Evolutionary conservation across 1,284 basidiomycete genomes (phyloP).

Genomic region (Cutaneotrichosporon dermatis): DNA sequence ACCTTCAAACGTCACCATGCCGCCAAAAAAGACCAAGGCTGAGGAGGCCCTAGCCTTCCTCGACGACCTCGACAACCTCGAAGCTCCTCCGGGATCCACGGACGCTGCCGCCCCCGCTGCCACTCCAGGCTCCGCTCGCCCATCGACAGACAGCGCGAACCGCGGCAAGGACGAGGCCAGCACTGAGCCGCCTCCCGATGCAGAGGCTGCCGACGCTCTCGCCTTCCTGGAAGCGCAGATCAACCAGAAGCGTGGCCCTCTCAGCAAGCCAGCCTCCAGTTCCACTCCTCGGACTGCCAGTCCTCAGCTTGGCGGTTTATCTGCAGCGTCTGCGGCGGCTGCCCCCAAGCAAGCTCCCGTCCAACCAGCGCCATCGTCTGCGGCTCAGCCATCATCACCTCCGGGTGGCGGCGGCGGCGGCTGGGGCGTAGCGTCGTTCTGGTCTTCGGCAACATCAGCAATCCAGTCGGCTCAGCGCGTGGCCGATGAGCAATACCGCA

Average conservation of each 20-base stretch:
- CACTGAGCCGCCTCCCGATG: conserved; percentile 59
- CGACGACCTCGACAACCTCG: conserved; percentile 78
- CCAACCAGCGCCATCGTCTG: no score
- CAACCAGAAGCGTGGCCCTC: conserved; percentile 62
- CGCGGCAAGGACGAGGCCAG: neutral
- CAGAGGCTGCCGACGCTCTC: conserved; percentile 56
- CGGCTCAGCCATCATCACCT: no score
- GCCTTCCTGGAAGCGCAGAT: conserved; percentile 87
- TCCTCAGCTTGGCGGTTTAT: conserved; percentile 18
- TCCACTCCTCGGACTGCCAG: conserved; percentile 26
- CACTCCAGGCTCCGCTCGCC: conserved; percentile 10
- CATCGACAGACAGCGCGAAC: conserved; percentile 20
- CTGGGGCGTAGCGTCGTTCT: conserved; percentile 60
- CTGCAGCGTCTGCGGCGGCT: conserved; percentile 18
- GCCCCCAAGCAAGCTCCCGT: neutral
- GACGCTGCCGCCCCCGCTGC: neutral
- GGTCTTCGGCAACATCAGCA: conserved; percentile 79
- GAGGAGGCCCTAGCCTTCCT: conserved; percentile 85
- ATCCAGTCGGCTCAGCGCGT: conserved; percentile 77
- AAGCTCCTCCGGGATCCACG: conserved; percentile 26
- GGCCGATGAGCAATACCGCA: conserved; percentile 70
- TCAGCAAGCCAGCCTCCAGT: conserved; percentile 23
- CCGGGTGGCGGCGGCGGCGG: neutral
- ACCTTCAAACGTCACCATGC: conserved; percentile 22
- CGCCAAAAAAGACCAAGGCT: conserved; percentile 61